Evolutionary conservation across 2,329 filamentous ascomycete genomes (phyloP).

Genomic region (Magnaporthiopsis incrustans): DNA sequence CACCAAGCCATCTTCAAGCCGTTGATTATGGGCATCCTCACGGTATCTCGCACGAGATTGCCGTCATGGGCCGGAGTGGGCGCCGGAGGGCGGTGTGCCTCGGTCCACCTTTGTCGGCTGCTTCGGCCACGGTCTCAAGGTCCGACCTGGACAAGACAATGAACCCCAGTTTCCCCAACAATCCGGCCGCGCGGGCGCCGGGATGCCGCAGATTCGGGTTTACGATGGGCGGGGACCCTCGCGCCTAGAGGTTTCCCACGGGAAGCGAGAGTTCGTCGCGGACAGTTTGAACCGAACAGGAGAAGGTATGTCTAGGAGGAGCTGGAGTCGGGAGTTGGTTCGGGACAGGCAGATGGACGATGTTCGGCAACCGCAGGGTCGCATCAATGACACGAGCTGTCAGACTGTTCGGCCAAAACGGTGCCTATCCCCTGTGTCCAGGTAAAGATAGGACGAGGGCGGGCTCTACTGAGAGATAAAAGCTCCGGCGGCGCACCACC

Average conservation of each 20-base stretch:
- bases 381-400: not conserved
- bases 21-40: constrained; percentile 58
- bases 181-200: not conserved
- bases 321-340: not conserved
- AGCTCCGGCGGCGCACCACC: not conserved
- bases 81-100: not conserved
- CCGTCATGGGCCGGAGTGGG: not conserved
- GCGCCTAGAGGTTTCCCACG: not conserved
- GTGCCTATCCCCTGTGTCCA: not conserved
- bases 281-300: not conserved
- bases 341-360: not conserved
- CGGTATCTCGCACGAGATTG: not conserved
- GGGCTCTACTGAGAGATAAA: not conserved
- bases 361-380: not conserved
- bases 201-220: not conserved
- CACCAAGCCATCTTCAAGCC: constrained; percentile 70
- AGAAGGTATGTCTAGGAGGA: not conserved
- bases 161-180: not conserved
- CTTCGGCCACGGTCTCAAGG: not conserved
- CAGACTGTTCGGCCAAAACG: not conserved
- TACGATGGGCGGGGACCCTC: not conserved
- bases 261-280: not conserved
- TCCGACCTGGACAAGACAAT: not conserved
- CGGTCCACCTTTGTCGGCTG: not conserved
- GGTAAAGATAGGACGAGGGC: not conserved